Evolutionary conservation across 495 filamentous ascomycete genomes (phyloP).

Genomic region (Glonium stellatum): DNA sequence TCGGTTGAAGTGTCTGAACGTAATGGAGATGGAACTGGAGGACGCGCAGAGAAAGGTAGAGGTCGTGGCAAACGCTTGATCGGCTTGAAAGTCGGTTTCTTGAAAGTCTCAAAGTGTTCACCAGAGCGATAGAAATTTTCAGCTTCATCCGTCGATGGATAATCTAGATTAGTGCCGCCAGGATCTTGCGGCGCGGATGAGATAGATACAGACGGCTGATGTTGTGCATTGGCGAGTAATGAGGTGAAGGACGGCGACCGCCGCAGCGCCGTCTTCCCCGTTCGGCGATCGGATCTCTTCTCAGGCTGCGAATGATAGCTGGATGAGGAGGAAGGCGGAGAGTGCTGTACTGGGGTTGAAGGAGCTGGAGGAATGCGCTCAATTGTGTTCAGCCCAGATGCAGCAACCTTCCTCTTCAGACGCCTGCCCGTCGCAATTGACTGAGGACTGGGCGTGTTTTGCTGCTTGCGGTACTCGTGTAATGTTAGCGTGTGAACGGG

Average conservation of each 20-base stretch:
- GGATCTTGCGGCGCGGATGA: slow-evolving; percentile 11
- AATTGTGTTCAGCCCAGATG: slow-evolving; percentile 21
- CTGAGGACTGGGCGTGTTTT: slow-evolving; percentile 24
- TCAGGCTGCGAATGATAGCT: too few species aligned
- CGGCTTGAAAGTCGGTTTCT: slow-evolving; percentile 21
- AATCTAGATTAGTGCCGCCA: not conserved
- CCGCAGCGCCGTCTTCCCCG: slow-evolving; percentile 12
- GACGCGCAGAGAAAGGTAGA: slow-evolving; percentile 2
- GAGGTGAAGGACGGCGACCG: slow-evolving; percentile 16
- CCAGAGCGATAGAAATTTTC: slow-evolving; percentile 7
- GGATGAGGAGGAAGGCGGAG: slow-evolving; percentile 7
- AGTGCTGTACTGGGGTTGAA: not conserved
- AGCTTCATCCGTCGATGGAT: not conserved
- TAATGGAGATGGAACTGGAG: slow-evolving; percentile 8
- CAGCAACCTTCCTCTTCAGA: slow-evolving; percentile 27
- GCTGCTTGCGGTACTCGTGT: slow-evolving; percentile 33
- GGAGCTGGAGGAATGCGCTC: slow-evolving; percentile 22
- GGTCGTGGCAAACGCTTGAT: slow-evolving; percentile 26
- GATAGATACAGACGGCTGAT: slow-evolving; percentile 9
- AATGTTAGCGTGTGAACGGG: slow-evolving; percentile 27
- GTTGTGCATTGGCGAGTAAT: not conserved
- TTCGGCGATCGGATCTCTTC: slow-evolving; percentile 7
- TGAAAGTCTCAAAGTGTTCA: not conserved
- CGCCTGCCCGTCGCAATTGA: slow-evolving; percentile 17
- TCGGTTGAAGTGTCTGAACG: slow-evolving; percentile 9